Conservation (phyloP, 345 rosid species). For the Aegle marmelos region DNA sequence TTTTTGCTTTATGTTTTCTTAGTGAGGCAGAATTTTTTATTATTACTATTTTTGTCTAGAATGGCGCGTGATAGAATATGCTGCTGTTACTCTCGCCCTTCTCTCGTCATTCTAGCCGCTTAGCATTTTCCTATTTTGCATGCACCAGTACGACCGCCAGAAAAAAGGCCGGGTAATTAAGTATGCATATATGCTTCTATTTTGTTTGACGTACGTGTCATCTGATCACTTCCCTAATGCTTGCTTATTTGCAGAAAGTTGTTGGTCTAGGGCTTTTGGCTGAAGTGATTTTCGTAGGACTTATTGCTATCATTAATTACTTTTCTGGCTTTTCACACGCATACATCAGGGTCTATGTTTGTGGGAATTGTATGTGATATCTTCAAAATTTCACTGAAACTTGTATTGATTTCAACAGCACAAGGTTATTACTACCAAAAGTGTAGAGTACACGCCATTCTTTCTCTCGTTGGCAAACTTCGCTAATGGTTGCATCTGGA, state of each 20-base stretch:
- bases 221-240: too few relatives aligned
- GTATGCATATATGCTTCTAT: too few relatives aligned
- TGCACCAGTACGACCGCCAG: neutral
- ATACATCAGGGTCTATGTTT: conserved; percentile 10
- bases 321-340: conserved; percentile 13
- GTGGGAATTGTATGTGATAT: conserved; percentile 31
- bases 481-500: conserved; percentile 35
- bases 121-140: too few relatives aligned
- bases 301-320: neutral
- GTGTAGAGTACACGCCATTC: conserved; percentile 52
- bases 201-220: too few relatives aligned
- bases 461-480: conserved; percentile 38
- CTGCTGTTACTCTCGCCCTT: too few relatives aligned
- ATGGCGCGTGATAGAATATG: too few relatives aligned
- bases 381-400: conserved; percentile 24
- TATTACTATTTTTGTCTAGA: too few relatives aligned
- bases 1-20: too few relatives aligned
- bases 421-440: conserved; percentile 42
- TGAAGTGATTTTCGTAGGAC: conserved; percentile 18
- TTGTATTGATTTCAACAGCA: conserved; percentile 17
- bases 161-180: neutral
- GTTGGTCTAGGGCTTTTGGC: conserved; percentile 6
- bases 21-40: too few relatives aligned
- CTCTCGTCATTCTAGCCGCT: too few relatives aligned
- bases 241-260: neutral